Evolutionary conservation across 2,329 filamentous ascomycete species (phyloP), one percentile per base, ranked within the genome.

Genomic region (Talaromyces marneffei): DNA sequence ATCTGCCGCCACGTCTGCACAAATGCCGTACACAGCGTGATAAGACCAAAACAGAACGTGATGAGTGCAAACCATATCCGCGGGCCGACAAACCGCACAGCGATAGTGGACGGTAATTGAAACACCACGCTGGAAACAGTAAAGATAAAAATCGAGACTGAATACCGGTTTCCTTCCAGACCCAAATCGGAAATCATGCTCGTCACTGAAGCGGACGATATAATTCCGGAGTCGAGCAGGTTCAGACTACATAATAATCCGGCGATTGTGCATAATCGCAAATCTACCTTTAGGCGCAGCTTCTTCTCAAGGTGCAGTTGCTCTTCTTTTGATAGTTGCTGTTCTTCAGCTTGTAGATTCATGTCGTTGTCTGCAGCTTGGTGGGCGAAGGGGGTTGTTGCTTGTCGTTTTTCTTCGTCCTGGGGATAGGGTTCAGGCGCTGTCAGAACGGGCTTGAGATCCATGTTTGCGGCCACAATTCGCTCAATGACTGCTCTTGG

Each of bases 121-220:
- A 88, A 89, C 9, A 81, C 80, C 42, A 90, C 86, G 67, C 82
- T 85, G 4, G 86, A 80, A 60, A 90, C 81, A 9, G 87, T 89
- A 73, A 90, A 89, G 70, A 90, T 88, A 75, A 90, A 87, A 61
- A 91, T 90, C 23, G 85, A 82, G 4, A 90, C 82, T 1, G 85
- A 87, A 66, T 87, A 90, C 40, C 87, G 80, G 65, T 87, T 84
- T 23, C 87, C 87, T 44, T 84, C 80, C 12, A 90, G 77, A 16
- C 82, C 80, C 44, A 90, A 77, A 68, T 90, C 87, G 10, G 75
- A 69, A 52, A 86, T 79, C 84, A 90, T 88, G 27, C 81, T 85
- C 0, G 87, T 90, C 9, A 90, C 87, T 1, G 86, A 85, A 0
- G 87, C 88, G 6, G 83, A 86, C 1, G 84, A 87, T 61, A 90